Conservation (phyloP, 164 flowering plant genomes). For the Sextonia rubra region DNA sequence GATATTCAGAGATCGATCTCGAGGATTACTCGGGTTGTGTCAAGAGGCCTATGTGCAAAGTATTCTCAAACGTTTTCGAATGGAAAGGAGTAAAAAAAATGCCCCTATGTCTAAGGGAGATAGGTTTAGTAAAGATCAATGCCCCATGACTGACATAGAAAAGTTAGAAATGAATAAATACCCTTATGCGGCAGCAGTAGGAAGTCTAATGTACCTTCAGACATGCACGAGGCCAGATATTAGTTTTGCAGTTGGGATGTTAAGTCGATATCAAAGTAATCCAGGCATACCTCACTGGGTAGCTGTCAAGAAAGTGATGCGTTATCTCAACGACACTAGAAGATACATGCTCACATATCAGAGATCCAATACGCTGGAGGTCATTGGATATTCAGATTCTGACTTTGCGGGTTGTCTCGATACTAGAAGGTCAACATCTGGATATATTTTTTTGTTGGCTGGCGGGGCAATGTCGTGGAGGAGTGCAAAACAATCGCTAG, state of each 20-base stretch:
- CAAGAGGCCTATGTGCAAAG: no score
- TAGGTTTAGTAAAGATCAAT: neutral
- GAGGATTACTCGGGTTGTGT: neutral
- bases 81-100: neutral
- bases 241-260: neutral
- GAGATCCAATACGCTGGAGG: neutral
- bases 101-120: neutral
- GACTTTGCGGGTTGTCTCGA: neutral
- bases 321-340: neutral
- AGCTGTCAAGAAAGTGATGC: neutral
- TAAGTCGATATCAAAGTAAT: constrained; percentile 3
- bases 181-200: constrained; percentile 1
- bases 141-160: neutral
- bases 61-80: neutral
- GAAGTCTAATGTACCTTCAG: constrained; percentile 2
- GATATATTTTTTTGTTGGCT: neutral
- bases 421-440: neutral
- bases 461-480: neutral
- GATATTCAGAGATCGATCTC: neutral
- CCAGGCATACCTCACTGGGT: neutral
- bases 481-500: neutral
- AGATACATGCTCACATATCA: neutral
- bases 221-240: neutral
- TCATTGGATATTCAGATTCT: neutral
- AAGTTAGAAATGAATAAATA: neutral